Evolutionary conservation across 208 protist species (phyloP).

Genomic region (Leishmania lainsoni): DNA sequence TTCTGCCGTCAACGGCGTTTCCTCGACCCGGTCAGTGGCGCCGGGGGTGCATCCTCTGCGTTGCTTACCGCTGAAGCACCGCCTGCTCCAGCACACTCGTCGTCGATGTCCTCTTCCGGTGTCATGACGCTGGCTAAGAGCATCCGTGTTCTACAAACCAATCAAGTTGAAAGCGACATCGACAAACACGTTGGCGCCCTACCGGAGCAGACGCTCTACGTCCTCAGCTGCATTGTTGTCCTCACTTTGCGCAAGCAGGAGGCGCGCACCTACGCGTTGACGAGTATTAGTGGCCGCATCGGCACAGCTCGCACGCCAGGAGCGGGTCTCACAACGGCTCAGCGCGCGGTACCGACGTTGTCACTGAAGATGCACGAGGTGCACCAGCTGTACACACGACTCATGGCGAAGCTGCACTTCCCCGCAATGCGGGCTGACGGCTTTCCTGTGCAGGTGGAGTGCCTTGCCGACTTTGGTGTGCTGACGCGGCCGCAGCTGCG

Average conservation of each 20-base stretch:
- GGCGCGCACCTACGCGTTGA: constrained; percentile 27
- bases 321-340: constrained; percentile 12
- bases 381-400: constrained; percentile 65
- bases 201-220: constrained; percentile 76
- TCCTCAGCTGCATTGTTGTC: constrained; percentile 79
- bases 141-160: constrained; percentile 41
- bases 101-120: constrained; percentile 13
- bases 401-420: constrained; percentile 71
- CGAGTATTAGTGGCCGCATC: constrained; percentile 29
- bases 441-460: constrained; percentile 54
- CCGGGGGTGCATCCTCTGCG: neutral
- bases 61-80: neutral
- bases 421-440: constrained; percentile 64
- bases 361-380: constrained; percentile 62
- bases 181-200: constrained; percentile 62
- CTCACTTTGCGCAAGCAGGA: constrained; percentile 58
- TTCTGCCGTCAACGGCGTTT: constrained; percentile 1
- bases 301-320: constrained; percentile 17
- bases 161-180: constrained; percentile 53
- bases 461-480: constrained; percentile 70
- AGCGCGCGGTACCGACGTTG: constrained; percentile 16
- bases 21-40: constrained; percentile 23
- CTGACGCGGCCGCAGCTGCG: constrained; percentile 64
- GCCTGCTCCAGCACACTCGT: neutral
- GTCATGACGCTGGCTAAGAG: constrained; percentile 55